Evolutionary conservation across 768 basidiomycete genomes (phyloP).

Genomic region (Hirschioporus abietinus): DNA sequence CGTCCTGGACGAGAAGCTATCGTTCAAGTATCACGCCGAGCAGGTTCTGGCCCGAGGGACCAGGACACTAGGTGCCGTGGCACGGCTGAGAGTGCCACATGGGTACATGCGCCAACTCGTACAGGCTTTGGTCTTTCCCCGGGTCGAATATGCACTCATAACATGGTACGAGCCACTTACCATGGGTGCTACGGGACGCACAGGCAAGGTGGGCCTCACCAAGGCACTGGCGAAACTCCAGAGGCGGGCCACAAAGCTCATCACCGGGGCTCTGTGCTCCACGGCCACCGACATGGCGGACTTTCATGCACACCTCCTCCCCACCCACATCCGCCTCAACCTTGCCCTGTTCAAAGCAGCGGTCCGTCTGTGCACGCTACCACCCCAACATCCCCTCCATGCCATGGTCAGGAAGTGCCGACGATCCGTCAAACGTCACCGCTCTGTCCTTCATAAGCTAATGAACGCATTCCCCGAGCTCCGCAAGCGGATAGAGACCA

Average conservation of each 20-base stretch:
- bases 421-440: neutral
- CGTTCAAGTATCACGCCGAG: slow-evolving; percentile 12
- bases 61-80: neutral
- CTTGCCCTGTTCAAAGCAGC: slow-evolving; percentile 7
- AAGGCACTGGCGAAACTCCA: slow-evolving; percentile 12
- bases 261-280: slow-evolving; percentile 17
- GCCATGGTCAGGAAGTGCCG: neutral
- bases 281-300: slow-evolving; percentile 13
- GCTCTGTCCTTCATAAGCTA: slow-evolving; percentile 13
- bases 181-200: no score
- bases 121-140: no score
- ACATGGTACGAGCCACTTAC: no score
- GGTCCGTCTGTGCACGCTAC: slow-evolving; percentile 12
- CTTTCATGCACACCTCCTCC: slow-evolving; percentile 8
- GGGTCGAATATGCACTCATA: no score
- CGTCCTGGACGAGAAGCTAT: slow-evolving; percentile 11
- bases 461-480: neutral
- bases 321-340: slow-evolving; percentile 5
- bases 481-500: slow-evolving; percentile 7
- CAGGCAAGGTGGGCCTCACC: neutral
- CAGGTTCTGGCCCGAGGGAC: slow-evolving; percentile 4
- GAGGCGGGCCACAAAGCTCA: slow-evolving; percentile 12
- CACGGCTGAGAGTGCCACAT: no score
- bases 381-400: slow-evolving; percentile 10
- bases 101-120: no score